Conservation (phyloP, 768 basidiomycete genomes). For the Leccinum subtestaceum region DNA sequence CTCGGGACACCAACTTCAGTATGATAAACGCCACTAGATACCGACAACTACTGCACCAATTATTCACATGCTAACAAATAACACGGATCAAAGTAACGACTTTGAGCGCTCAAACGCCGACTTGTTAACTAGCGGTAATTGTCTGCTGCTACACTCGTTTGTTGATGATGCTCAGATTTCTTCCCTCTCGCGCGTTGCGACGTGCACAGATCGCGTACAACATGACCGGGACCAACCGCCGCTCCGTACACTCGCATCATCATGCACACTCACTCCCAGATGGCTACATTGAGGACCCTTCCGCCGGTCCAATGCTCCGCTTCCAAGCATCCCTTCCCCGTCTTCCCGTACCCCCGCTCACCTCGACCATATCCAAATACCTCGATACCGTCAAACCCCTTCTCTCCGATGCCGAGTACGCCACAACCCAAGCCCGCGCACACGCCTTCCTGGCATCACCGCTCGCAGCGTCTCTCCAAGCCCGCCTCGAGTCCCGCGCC, state of each 20-base stretch:
- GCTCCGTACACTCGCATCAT: neutral
- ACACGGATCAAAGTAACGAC: neutral
- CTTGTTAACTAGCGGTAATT: neutral
- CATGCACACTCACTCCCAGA: conserved; percentile 33
- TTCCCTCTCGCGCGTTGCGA: neutral
- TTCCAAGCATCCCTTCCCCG: conserved; percentile 56
- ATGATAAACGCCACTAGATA: too few relatives aligned
- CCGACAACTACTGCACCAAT: too few relatives aligned
- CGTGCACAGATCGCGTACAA: neutral
- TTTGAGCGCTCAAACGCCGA: neutral
- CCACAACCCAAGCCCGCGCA: conserved; percentile 56
- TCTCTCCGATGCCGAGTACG: conserved; percentile 60
- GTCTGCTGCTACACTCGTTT: neutral
- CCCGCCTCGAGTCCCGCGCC: conserved; percentile 73
- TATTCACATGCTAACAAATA: neutral
- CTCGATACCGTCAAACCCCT: conserved; percentile 76
- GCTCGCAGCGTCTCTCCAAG: conserved; percentile 69
- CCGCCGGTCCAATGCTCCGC: conserved; percentile 66
- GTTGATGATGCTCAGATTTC: neutral
- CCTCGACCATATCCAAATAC: conserved; percentile 85
- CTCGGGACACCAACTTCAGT: too few relatives aligned
- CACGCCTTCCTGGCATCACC: conserved; percentile 68
- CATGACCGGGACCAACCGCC: neutral
- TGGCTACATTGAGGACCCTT: conserved; percentile 52
- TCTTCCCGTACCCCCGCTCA: conserved; percentile 82